Base-by-base conservation (phyloP, 2,329 filamentous ascomycete genomes). In the Scolecobasidium constrictum region DNA sequence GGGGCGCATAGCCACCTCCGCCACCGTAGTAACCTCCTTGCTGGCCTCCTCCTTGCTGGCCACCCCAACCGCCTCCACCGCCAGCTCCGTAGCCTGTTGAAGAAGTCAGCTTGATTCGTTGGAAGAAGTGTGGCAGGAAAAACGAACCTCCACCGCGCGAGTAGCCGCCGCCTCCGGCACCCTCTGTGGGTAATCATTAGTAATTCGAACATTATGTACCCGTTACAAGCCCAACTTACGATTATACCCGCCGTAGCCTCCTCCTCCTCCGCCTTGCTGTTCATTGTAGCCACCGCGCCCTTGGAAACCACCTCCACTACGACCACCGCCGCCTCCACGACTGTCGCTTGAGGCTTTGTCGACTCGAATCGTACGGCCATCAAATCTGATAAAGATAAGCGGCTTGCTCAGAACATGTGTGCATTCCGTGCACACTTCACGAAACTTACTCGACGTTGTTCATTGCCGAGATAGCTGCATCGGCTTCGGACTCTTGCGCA, bases 361-460 rank as follows among this genome's bases (percentile, higher is more conserved):
- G 51, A 98, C 90, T 53, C 90, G 87, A 62, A 98, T 95, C 51
- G 77, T 79, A 54, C 90, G 86, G 50, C 90, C 90, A 64, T 96
- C 88, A 64, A 96, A 94, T 56, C 88, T 94, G 52, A 17, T 11
- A 40, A 43, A 16, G 44, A 43, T 13, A 38, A n/a, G n/a, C n/a
- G n/a, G 35, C 9, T 11, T 9, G 21, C 38, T 12, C 9, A 31
- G 11, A 42, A n/a, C n/a, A n/a, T n/a, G n/a, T n/a, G n/a, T n/a
- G n/a, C n/a, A n/a, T n/a, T n/a, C n/a, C n/a, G n/a, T n/a, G n/a
- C n/a, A n/a, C n/a, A n/a, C n/a, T 42, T 42, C 38, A 16, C 9
- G 18, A 36, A 23, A 59, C 84, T 65, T 74, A 95, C 90, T 95
- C 87, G 54, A 85, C 71, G 60, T 88, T 87, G 71, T 92, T 90